Evolutionary conservation across 2,329 filamentous ascomycete species (phyloP).

Genomic region (Waltergamsia citrina): DNA sequence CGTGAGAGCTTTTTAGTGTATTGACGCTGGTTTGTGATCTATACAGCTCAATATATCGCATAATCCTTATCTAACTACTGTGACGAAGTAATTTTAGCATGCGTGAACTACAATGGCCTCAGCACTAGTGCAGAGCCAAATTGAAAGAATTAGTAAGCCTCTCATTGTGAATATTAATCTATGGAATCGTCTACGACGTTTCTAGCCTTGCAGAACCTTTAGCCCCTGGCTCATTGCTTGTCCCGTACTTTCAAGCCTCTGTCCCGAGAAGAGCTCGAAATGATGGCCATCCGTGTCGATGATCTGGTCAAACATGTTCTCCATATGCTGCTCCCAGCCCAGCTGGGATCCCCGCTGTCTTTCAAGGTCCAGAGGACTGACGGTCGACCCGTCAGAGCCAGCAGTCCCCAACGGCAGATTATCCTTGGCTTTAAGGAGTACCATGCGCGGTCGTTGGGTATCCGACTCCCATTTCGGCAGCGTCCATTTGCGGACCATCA

Average conservation of each 20-base stretch:
- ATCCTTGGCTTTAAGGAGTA: conserved; percentile 35
- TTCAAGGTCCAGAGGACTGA: not conserved
- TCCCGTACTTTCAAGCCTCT: not conserved
- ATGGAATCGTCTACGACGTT: too few relatives aligned
- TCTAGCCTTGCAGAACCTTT: too few relatives aligned
- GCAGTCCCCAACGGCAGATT: not conserved
- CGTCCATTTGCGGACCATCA: conserved; percentile 29
- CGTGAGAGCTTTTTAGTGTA: too few relatives aligned
- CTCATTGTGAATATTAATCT: too few relatives aligned
- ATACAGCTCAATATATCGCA: too few relatives aligned
- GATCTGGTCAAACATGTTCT: not conserved
- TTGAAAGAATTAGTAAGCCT: too few relatives aligned
- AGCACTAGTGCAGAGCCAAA: too few relatives aligned
- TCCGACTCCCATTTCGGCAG: conserved; percentile 25
- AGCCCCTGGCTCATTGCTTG: not conserved
- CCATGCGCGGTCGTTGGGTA: conserved; percentile 23
- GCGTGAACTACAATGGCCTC: too few relatives aligned
- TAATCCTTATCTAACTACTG: too few relatives aligned
- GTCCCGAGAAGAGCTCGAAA: conserved; percentile 1
- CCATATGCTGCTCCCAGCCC: not conserved
- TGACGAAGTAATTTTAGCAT: too few relatives aligned
- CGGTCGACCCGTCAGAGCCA: not conserved
- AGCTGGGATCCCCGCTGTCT: not conserved
- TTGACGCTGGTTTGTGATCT: too few relatives aligned
- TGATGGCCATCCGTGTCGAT: not conserved